Conservation (phyloP, 2,329 filamentous ascomycete genomes). For the Hortaea sp. region DNA sequence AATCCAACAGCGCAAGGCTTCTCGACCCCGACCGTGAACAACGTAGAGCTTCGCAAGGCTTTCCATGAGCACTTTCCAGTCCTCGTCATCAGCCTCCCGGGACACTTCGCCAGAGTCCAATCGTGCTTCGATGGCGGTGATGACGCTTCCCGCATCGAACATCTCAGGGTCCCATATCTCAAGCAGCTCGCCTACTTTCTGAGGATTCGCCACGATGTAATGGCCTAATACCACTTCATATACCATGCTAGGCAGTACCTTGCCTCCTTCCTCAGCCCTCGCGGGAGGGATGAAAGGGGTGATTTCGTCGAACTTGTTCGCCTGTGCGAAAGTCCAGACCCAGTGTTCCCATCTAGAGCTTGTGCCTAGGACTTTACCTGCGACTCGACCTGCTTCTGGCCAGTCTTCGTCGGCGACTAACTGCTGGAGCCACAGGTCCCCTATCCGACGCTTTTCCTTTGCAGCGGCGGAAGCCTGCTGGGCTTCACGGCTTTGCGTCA, state of each 20-base stretch:
- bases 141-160: conserved; percentile 68
- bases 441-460: conserved; percentile 81
- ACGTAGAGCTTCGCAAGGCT: conserved; percentile 77
- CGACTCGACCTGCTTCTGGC: conserved; percentile 66
- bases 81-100: conserved; percentile 67
- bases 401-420: conserved; percentile 67
- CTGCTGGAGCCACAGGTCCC: conserved; percentile 87
- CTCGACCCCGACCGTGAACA: conserved; percentile 66
- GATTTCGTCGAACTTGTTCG: conserved; percentile 82
- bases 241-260: conserved; percentile 63
- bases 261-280: conserved; percentile 52
- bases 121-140: conserved; percentile 70
- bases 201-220: conserved; percentile 71
- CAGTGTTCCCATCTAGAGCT: conserved; percentile 87
- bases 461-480: conserved; percentile 54
- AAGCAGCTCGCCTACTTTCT: conserved; percentile 65
- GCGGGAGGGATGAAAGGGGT: conserved; percentile 69
- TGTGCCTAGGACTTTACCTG: conserved; percentile 70
- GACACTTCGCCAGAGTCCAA: conserved; percentile 56
- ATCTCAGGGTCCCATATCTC: conserved; percentile 76
- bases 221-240: conserved; percentile 86
- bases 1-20: conserved; percentile 84
- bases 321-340: conserved; percentile 84
- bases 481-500: conserved; percentile 27
- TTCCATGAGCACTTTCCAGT: conserved; percentile 86